Conservation (phyloP, 352 stramenopile genomes). For the Phytophthora sojae region DNA sequence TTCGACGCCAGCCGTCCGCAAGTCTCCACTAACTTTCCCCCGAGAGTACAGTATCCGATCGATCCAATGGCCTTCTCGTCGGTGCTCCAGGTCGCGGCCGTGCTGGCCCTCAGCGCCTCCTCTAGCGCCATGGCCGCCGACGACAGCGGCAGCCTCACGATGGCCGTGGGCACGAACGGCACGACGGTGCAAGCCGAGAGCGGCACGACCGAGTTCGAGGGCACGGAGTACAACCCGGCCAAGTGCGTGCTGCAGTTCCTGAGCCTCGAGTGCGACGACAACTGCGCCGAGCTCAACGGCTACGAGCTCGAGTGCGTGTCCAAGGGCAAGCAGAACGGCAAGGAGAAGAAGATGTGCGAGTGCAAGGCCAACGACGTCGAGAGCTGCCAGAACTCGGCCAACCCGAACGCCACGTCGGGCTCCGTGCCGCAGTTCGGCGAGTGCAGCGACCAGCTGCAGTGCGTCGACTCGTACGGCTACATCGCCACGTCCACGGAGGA, state of each 20-base stretch:
- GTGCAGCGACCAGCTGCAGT: conserved; percentile 57
- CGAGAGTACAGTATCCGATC: background rate
- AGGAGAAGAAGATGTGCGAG: conserved; percentile 74
- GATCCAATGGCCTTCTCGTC: conserved; percentile 28
- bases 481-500: conserved; percentile 60
- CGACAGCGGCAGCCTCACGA: conserved; percentile 41
- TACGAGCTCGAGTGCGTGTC: conserved; percentile 73
- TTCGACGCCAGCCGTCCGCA: conserved; percentile 8
- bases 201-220: conserved; percentile 64
- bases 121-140: conserved; percentile 9
- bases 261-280: conserved; percentile 64
- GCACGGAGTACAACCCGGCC: conserved; percentile 74
- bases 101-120: conserved; percentile 22
- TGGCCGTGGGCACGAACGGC: conserved; percentile 68
- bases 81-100: conserved; percentile 8
- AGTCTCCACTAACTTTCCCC: background rate
- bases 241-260: conserved; percentile 77
- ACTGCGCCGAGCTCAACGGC: conserved; percentile 76
- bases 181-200: conserved; percentile 57
- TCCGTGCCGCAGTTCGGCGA: conserved; percentile 70
- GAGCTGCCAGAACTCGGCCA: conserved; percentile 62
- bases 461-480: conserved; percentile 73
- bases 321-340: conserved; percentile 64
- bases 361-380: conserved; percentile 51
- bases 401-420: conserved; percentile 40